Percentiles rank a stretch among this genome's conserved stretches.
phyloP scores from a whole-genome alignment of 2,329 filamentous ascomycete species.

The Botrytis tulipae region DNA sequence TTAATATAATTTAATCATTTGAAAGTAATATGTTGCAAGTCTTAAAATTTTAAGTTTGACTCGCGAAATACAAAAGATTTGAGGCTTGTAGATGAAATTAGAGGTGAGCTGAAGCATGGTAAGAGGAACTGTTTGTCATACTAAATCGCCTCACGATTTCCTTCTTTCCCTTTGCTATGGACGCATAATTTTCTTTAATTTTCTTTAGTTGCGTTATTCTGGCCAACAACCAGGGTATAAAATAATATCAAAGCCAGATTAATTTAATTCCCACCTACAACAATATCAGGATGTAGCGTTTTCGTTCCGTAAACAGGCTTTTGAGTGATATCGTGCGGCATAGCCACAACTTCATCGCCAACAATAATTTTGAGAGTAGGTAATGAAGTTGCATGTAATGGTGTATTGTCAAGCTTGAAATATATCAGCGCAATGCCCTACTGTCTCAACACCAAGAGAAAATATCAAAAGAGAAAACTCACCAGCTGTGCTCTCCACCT shows the following conservation, averaged over 20 bases:
- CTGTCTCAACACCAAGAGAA: background rate
- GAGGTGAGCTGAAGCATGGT: background rate
- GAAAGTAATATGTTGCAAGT: background rate
- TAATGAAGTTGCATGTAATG: conserved; percentile 16
- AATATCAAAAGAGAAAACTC: conserved; percentile 3
- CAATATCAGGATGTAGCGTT: conserved; percentile 29
- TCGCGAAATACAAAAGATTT: background rate
- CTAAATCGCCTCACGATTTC: background rate
- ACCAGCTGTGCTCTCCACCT: conserved; percentile 36
- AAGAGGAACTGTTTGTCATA: background rate
- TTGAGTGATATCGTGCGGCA: conserved; percentile 24
- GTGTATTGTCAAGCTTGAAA: conserved; percentile 10
- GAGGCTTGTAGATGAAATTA: background rate
- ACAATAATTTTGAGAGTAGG: conserved; percentile 28
- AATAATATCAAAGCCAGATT: background rate
- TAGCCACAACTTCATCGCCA: conserved; percentile 29
- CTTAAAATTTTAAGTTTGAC: background rate
- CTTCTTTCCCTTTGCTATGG: background rate
- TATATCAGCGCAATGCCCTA: background rate
- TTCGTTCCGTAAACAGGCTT: conserved; percentile 30
- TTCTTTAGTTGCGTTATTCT: background rate
- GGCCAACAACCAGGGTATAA: background rate
- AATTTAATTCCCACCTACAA: conserved; percentile 2
- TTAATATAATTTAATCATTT: background rate
- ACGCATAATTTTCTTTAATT: background rate